phyloP scores from a whole-genome alignment of 352 stramenopile species.

The Pythium rhizo-oryzae region DNA sequence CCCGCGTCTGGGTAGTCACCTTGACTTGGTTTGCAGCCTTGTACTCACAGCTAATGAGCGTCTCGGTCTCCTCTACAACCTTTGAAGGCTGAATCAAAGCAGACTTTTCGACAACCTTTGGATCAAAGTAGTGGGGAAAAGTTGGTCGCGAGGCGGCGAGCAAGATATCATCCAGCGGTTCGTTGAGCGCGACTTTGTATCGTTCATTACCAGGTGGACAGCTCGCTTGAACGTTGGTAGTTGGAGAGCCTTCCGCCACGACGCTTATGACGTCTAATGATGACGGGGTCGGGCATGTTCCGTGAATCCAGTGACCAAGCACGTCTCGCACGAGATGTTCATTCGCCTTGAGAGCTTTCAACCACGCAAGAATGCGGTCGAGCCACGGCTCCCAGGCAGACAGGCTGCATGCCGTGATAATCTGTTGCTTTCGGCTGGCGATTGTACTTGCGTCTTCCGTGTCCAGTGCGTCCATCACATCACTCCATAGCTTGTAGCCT shows the following conservation, averaged over 20 bases:
- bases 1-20: constrained; percentile 32
- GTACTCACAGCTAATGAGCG: constrained; percentile 39
- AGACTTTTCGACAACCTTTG: constrained; percentile 46
- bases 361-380: constrained; percentile 54
- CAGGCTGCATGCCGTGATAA: constrained; percentile 34
- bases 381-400: constrained; percentile 59
- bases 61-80: constrained; percentile 41
- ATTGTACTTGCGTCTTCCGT: constrained; percentile 9
- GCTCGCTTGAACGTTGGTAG: constrained; percentile 27
- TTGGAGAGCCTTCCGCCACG: constrained; percentile 19
- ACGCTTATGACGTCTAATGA: constrained; percentile 27
- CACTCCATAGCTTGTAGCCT: constrained; percentile 49
- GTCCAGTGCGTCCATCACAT: constrained; percentile 30
- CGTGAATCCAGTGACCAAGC: constrained; percentile 65
- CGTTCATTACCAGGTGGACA: constrained; percentile 29
- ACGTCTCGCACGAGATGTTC: constrained; percentile 64
- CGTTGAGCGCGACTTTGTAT: constrained; percentile 37
- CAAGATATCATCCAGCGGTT: constrained; percentile 45
- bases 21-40: constrained; percentile 29
- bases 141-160: constrained; percentile 43
- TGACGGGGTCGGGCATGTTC: constrained; percentile 49
- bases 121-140: constrained; percentile 42
- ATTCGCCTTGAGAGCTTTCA: constrained; percentile 48
- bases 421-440: constrained; percentile 17
- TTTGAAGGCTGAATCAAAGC: constrained; percentile 47